Percentiles rank a stretch among this genome's conserved stretches.
These are phyloP conservation scores for Vigna radiata DNA, from an alignment of 306 rosid species.

Conservation along the genomic window DNA sequence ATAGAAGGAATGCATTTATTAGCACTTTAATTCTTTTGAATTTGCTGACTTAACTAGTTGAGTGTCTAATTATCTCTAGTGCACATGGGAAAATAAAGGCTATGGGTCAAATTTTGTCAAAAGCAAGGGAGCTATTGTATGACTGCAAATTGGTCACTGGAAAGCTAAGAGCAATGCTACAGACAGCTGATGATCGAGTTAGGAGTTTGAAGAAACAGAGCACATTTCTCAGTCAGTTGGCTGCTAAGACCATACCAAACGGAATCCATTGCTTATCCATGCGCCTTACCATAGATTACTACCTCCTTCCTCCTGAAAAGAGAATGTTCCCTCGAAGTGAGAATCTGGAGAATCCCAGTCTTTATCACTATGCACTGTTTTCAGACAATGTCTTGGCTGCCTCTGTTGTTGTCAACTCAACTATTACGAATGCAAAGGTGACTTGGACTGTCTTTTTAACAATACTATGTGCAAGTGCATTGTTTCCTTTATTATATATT, in stretches of 20 bases:
- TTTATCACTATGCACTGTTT: constrained; percentile 91
- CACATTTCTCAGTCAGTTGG: constrained; percentile 91
- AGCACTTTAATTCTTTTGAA: constrained; percentile 28
- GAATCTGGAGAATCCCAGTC: constrained; percentile 79
- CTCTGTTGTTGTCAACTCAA: constrained; percentile 90
- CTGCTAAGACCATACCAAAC: constrained; percentile 92
- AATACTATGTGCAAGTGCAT: neutral
- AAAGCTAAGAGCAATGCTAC: constrained; percentile 93
- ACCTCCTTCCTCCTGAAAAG: constrained; percentile 81
- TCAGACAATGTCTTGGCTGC: constrained; percentile 99
- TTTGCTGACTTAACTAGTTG: constrained; percentile 35
- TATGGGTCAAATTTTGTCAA: constrained; percentile 80
- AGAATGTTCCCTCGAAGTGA: constrained; percentile 83
- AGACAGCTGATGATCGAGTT: constrained; percentile 88
- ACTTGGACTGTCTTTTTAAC: constrained; percentile 25
- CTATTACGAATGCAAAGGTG: constrained; percentile 88
- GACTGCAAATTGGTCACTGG: constrained; percentile 85
- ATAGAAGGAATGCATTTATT: constrained; percentile 13
- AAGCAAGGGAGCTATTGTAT: constrained; percentile 78
- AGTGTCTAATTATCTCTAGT: constrained; percentile 59
- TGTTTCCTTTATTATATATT: constrained; percentile 4
- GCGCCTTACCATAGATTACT: constrained; percentile 90
- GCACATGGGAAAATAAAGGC: constrained; percentile 71
- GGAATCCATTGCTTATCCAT: constrained; percentile 91
- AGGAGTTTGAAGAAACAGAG: constrained; percentile 89